These are phyloP conservation scores for Biancaea sappan DNA, from an alignment of 306 rosid species.

Conservation along the genomic window DNA sequence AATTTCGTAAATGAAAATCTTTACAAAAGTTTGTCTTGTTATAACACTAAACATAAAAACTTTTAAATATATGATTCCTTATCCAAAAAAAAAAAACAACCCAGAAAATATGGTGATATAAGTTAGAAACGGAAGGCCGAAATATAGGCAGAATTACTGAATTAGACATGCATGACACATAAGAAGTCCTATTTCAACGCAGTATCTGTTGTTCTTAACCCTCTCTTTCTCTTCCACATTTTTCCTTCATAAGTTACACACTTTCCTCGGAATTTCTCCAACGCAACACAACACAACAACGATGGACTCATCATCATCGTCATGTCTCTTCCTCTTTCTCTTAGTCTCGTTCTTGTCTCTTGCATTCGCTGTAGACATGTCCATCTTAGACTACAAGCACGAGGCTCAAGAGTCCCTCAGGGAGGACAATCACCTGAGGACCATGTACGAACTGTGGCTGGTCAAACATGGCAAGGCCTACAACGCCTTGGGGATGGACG, in stretches of 20 bases:
- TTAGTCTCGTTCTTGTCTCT: constrained; percentile 1
- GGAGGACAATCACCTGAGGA: constrained; percentile 39
- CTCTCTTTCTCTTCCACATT: background rate
- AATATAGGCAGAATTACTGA: too few relatives aligned
- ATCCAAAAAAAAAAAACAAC: too few relatives aligned
- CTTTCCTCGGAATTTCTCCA: background rate
- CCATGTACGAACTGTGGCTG: constrained; percentile 70
- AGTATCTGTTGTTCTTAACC: background rate
- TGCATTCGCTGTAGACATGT: constrained; percentile 60
- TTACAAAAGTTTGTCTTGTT: too few relatives aligned
- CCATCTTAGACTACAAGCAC: constrained; percentile 66
- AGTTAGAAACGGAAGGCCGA: background rate
- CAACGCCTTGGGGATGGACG: constrained; percentile 73
- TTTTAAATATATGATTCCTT: too few relatives aligned
- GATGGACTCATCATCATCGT: constrained; percentile 14
- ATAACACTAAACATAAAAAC: too few relatives aligned
- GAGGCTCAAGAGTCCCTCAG: background rate
- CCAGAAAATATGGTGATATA: background rate
- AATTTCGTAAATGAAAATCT: too few relatives aligned
- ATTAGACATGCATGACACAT: background rate
- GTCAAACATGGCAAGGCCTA: constrained; percentile 63
- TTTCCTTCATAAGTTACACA: background rate
- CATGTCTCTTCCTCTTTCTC: background rate
- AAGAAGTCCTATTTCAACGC: background rate
- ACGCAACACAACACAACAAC: background rate